These are phyloP conservation scores for Gynochthodes officinalis DNA, from an alignment of 257 asterid species.

Conservation along the genomic window DNA sequence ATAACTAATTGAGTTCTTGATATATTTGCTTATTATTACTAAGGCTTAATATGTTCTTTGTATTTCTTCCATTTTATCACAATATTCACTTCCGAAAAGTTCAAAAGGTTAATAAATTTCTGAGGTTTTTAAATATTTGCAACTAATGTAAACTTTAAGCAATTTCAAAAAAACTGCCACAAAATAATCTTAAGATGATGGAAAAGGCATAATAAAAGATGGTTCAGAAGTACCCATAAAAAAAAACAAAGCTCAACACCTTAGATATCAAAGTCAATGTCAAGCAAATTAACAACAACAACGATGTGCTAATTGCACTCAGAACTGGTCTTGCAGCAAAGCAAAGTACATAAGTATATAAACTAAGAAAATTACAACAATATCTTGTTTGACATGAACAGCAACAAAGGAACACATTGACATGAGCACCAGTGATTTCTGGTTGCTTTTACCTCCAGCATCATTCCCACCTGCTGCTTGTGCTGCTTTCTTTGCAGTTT, in stretches of 20 bases:
- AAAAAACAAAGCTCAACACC: neutral
- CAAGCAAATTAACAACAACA: neutral
- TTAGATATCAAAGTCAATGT: neutral
- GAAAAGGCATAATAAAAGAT: neutral
- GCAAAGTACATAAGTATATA: neutral
- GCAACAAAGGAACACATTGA: neutral
- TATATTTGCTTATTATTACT: neutral
- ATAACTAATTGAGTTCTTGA: neutral
- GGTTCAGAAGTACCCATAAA: neutral
- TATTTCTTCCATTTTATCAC: neutral
- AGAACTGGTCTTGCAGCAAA: neutral
- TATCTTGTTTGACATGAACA: neutral
- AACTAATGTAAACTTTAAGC: neutral
- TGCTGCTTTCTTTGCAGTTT: constrained; percentile 72
- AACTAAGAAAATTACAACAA: neutral
- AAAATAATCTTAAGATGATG: neutral
- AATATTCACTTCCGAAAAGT: neutral
- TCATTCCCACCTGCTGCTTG: constrained; percentile 52
- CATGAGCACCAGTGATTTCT: constrained; percentile 36
- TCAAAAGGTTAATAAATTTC: neutral
- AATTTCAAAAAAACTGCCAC: neutral
- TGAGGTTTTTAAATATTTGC: neutral
- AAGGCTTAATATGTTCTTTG: too few relatives aligned
- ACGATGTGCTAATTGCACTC: neutral
- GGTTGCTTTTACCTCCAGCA: constrained; percentile 67